Percentiles rank a stretch among this genome's conserved stretches.
Conservation (phyloP, 495 filamentous ascomycete species). For the Aspergillus mulundensis region DNA sequence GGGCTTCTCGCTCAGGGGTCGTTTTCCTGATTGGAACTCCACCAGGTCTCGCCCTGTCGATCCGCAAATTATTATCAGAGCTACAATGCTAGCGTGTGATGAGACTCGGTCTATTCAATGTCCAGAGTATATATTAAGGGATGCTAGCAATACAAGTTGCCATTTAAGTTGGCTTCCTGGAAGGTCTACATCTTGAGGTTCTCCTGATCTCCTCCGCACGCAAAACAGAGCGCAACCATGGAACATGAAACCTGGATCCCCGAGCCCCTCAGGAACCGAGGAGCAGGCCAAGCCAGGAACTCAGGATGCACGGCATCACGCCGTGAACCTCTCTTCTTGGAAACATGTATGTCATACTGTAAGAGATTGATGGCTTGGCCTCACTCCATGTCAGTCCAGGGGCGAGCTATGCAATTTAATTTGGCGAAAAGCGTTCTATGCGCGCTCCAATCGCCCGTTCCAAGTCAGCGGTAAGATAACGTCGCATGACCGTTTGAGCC, state of each 20-base stretch:
- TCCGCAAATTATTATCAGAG: constrained; percentile 21
- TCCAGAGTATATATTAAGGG: background rate
- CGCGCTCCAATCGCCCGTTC: background rate
- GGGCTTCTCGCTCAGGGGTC: constrained; percentile 5
- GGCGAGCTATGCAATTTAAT: background rate
- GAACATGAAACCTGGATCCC: background rate
- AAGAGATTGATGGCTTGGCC: background rate
- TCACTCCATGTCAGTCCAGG: background rate
- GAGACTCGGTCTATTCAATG: background rate
- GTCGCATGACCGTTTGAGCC: constrained; percentile 9
- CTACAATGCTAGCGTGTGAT: constrained; percentile 1
- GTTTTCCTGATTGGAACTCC: constrained; percentile 7
- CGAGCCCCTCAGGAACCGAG: background rate
- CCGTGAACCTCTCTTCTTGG: background rate
- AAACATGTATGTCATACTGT: background rate
- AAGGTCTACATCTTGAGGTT: background rate
- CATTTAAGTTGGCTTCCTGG: background rate
- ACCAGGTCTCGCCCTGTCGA: constrained; percentile 19
- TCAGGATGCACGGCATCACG: background rate
- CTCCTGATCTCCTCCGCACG: background rate
- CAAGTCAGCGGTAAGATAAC: constrained; percentile 1
- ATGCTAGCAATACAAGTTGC: background rate
- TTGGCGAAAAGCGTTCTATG: background rate
- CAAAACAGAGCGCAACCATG: background rate
- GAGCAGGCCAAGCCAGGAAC: background rate